Conservation (phyloP, 2,329 filamentous ascomycete species). For the Stagonosporopsis cucurbitacearum region DNA sequence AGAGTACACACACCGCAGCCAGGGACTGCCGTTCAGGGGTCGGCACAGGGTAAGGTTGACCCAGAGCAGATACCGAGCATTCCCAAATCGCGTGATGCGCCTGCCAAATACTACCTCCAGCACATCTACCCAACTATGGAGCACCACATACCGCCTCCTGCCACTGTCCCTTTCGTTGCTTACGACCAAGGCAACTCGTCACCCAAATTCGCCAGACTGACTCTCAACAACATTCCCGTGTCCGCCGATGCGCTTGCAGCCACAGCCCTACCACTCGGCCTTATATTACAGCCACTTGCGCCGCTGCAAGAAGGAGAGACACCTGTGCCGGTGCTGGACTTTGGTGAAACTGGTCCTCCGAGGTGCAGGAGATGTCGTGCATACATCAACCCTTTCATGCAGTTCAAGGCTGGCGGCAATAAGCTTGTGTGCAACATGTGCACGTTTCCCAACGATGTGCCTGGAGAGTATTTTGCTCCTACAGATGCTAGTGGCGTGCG, state of each 20-base stretch:
- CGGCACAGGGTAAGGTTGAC: constrained; percentile 78
- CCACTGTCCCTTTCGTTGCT: constrained; percentile 87
- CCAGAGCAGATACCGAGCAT: constrained; percentile 93
- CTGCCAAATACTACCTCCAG: constrained; percentile 82
- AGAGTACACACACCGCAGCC: constrained; percentile 32
- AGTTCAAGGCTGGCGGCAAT: constrained; percentile 90
- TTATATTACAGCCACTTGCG: constrained; percentile 88
- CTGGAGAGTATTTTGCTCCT: constrained; percentile 90
- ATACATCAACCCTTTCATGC: constrained; percentile 99
- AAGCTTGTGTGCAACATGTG: constrained; percentile 99
- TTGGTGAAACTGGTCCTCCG: constrained; percentile 88
- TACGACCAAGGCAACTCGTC: constrained; percentile 96
- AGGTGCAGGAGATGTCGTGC: constrained; percentile 90
- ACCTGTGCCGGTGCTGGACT: constrained; percentile 90
- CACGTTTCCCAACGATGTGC: constrained; percentile 93
- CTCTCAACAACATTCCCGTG: constrained; percentile 90
- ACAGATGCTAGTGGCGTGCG: constrained; percentile 85
- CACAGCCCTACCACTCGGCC: constrained; percentile 83
- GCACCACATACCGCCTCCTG: constrained; percentile 87
- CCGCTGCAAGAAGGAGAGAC: constrained; percentile 82
- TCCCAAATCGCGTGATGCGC: constrained; percentile 79
- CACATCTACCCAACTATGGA: constrained; percentile 97
- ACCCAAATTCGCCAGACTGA: constrained; percentile 89
- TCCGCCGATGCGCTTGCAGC: constrained; percentile 78
- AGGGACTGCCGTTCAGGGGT: constrained; percentile 55